Conservation (phyloP, 257 asterid species). For the Coffea eugenioides region DNA sequence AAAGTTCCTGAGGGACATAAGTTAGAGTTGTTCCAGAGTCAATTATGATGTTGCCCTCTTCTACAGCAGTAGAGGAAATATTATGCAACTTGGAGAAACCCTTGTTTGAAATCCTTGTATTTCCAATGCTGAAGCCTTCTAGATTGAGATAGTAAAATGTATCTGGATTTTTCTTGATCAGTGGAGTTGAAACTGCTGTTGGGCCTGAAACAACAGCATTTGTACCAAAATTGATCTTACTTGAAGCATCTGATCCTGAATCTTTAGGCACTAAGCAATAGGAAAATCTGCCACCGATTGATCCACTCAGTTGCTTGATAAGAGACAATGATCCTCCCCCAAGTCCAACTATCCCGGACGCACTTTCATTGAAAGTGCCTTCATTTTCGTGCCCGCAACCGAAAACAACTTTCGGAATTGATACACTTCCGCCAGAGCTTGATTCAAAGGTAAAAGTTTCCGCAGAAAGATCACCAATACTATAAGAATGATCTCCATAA, state of each 20-base stretch:
- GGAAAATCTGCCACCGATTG: slow-evolving; percentile 45
- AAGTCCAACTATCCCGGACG: slow-evolving; percentile 58
- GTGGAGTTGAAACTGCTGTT: slow-evolving; percentile 39
- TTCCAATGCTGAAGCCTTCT: slow-evolving; percentile 44
- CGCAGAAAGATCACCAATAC: slow-evolving; percentile 36
- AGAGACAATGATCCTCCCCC: slow-evolving; percentile 51
- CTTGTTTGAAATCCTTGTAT: background rate
- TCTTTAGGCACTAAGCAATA: slow-evolving; percentile 40
- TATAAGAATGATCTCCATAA: slow-evolving; percentile 41
- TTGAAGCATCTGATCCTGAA: slow-evolving; percentile 17
- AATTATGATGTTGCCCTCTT: slow-evolving; percentile 46
- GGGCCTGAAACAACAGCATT: slow-evolving; percentile 30
- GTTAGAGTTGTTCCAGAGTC: slow-evolving; percentile 69
- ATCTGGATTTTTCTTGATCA: slow-evolving; percentile 27
- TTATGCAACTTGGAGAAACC: background rate
- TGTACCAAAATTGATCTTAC: slow-evolving; percentile 55
- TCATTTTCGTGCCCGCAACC: slow-evolving; percentile 53
- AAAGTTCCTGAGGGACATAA: slow-evolving; percentile 26
- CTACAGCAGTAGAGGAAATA: background rate
- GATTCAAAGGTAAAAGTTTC: slow-evolving; percentile 45
- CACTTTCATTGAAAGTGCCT: slow-evolving; percentile 35
- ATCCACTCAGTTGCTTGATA: slow-evolving; percentile 33
- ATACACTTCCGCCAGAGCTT: slow-evolving; percentile 6
- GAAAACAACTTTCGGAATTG: slow-evolving; percentile 36
- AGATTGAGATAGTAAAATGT: slow-evolving; percentile 42